These are phyloP conservation scores for Achaetomium macrosporum DNA, from an alignment of 2,329 filamentous ascomycete genomes.

Conservation along the genomic window DNA sequence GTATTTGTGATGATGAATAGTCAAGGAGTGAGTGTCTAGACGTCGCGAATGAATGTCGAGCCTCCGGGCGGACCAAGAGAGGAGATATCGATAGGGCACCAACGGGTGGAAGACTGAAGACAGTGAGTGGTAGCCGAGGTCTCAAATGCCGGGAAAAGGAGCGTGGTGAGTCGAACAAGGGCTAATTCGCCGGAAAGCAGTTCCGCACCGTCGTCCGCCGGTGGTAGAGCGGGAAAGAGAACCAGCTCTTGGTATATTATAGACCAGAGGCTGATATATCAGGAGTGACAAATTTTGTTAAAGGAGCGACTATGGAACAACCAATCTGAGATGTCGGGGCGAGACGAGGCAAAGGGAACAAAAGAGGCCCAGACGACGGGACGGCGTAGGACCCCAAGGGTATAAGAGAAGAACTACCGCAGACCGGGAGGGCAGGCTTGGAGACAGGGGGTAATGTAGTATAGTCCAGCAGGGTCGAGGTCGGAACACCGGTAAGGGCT, in stretches of 20 bases:
- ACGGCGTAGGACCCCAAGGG: constrained; percentile 45
- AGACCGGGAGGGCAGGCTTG: constrained; percentile 37
- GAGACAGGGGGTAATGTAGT: constrained; percentile 24
- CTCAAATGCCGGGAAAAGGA: constrained; percentile 29
- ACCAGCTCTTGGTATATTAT: constrained; percentile 50
- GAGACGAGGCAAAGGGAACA: constrained; percentile 42
- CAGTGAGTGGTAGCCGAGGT: constrained; percentile 21
- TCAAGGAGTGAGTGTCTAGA: constrained; percentile 26
- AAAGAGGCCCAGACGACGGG: constrained; percentile 39
- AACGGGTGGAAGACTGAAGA: constrained; percentile 16
- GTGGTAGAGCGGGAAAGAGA: constrained; percentile 44
- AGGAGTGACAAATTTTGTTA: constrained; percentile 38
- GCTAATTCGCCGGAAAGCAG: constrained; percentile 39
- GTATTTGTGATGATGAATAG: constrained; percentile 1
- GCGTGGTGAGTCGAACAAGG: constrained; percentile 28
- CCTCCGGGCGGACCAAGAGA: constrained; percentile 35
- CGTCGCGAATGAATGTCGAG: constrained; percentile 21
- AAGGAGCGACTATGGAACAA: constrained; percentile 47
- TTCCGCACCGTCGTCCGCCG: constrained; percentile 37
- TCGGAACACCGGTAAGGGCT: constrained; percentile 48
- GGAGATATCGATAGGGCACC: constrained; percentile 28
- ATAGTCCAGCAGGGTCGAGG: constrained; percentile 38
- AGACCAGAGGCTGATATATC: constrained; percentile 37
- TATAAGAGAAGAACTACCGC: constrained; percentile 45
- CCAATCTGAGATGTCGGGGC: constrained; percentile 34